Evolutionary conservation across 163 green algal genomes (phyloP).

Genomic region (Coccomyxa subellipsoidea): DNA sequence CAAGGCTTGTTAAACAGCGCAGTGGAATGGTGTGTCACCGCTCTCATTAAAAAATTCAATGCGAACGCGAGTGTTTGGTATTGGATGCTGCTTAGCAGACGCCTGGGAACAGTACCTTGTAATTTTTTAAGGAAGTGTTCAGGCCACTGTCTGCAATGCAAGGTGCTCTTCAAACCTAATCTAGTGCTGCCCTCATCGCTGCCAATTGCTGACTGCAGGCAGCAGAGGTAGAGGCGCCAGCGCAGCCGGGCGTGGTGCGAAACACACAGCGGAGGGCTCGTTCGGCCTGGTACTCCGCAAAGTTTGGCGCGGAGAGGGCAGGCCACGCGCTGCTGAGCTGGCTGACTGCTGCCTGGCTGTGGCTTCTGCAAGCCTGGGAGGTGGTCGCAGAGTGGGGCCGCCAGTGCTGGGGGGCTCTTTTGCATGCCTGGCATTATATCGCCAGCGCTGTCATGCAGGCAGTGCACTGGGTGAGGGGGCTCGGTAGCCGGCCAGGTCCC

Average conservation of each 20-base stretch:
- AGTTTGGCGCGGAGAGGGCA: background rate
- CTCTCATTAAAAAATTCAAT: too few relatives aligned
- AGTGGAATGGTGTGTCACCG: too few relatives aligned
- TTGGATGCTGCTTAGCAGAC: too few relatives aligned
- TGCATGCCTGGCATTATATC: background rate
- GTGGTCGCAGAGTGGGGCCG: background rate
- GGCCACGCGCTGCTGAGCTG: background rate
- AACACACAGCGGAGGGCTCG: background rate
- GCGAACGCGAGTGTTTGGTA: too few relatives aligned
- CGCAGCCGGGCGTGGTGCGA: background rate
- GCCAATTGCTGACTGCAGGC: too few relatives aligned
- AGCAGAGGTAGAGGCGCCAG: background rate
- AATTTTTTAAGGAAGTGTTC: too few relatives aligned
- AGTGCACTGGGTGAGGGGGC: background rate
- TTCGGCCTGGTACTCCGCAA: background rate
- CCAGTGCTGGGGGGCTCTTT: background rate
- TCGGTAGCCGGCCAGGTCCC: background rate
- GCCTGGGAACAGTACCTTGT: too few relatives aligned
- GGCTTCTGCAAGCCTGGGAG: background rate
- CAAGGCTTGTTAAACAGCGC: too few relatives aligned
- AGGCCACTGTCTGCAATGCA: too few relatives aligned
- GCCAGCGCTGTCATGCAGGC: background rate
- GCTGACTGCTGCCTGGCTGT: background rate
- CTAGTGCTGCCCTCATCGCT: too few relatives aligned
- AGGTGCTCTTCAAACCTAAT: too few relatives aligned